Base-by-base conservation (phyloP, 352 stramenopile species). In the Elongisporangium undulatum region DNA sequence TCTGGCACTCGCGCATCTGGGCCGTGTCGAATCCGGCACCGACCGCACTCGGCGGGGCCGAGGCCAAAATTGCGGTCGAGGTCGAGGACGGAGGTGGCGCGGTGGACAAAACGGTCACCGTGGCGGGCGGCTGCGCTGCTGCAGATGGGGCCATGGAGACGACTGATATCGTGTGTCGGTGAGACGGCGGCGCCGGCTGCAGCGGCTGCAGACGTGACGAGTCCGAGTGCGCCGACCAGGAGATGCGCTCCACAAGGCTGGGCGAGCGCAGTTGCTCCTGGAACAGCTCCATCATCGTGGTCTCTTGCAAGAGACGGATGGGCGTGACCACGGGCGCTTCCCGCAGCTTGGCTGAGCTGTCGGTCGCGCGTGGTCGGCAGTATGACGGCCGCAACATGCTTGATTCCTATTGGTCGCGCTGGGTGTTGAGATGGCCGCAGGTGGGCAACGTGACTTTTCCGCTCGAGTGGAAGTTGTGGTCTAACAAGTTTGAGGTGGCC, bases 1-100 rank as follows among this genome's bases (percentile, higher is more conserved):
- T 89, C 68, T 88, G 76, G 59, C 82, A 92, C 51, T 88, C 77
- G 45, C 63, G 51, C 19, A 52, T n/a, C 55, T 13, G 16, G 15
- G 53, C 22, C 7, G 12, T 29, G 9, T 52, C 41, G 41, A 49
- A 45, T 63, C 50, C 17, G 41, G 45, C 12, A 56, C 56, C 2
- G 53, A 51, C 22, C 54, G 59, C 56, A 39, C 19, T 23, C 38
- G 22, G 59, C 45, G 55, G 65, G 59, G 53, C 63, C 55, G n/a
- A 41, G 7, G 24, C 24, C 24, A 34, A 7, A 7, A 34, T 34
- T 34, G 7, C 7, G 24, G 24, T 34, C 24, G 24, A 34, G 8
- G 29, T 41, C 8, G 29, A 41, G 29, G 29, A 41, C 9, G 9
- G 29, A 15, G 29, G 9, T 13, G 29, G 29, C 29, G 29, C 29